These are phyloP conservation scores for Backusella tuberculispora DNA, from an alignment of 192 early-diverging fungal species.

Conservation along the genomic window DNA sequence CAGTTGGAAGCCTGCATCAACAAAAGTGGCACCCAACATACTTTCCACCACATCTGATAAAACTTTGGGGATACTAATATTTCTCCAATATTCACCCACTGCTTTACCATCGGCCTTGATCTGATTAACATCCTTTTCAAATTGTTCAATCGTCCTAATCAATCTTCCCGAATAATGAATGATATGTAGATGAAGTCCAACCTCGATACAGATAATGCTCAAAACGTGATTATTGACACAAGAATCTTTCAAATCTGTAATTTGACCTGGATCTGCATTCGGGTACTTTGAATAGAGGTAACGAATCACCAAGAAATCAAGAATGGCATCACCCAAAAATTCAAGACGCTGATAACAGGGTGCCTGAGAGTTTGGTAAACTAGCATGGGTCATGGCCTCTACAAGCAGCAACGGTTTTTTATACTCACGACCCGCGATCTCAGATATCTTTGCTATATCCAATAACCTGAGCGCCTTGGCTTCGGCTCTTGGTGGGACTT, in stretches of 20 bases:
- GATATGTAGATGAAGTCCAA: constrained; percentile 69
- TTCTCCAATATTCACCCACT: constrained; percentile 75
- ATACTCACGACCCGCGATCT: constrained; percentile 68
- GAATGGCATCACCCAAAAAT: constrained; percentile 81
- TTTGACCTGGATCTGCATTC: constrained; percentile 69
- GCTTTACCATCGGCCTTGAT: constrained; percentile 36
- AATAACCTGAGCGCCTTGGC: constrained; percentile 12
- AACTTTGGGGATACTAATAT: constrained; percentile 85
- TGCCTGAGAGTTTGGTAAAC: constrained; percentile 53
- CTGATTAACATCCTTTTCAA: constrained; percentile 52
- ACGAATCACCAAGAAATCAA: constrained; percentile 80
- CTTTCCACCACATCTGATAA: constrained; percentile 90
- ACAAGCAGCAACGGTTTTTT: constrained; percentile 63
- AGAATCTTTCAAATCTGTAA: constrained; percentile 84
- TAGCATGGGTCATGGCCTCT: constrained; percentile 90
- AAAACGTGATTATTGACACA: constrained; percentile 89
- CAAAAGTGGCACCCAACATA: constrained; percentile 82
- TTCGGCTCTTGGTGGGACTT: constrained; percentile 35
- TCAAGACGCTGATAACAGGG: constrained; percentile 91
- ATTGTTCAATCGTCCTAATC: constrained; percentile 59
- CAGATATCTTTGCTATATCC: constrained; percentile 39
- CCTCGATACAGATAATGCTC: constrained; percentile 65
- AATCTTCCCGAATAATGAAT: constrained; percentile 65
- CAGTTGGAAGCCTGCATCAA: constrained; percentile 78
- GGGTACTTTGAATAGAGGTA: constrained; percentile 75